Base-by-base conservation (phyloP, 2,329 filamentous ascomycete genomes). In the Colletotrichum lindemuthianum region DNA sequence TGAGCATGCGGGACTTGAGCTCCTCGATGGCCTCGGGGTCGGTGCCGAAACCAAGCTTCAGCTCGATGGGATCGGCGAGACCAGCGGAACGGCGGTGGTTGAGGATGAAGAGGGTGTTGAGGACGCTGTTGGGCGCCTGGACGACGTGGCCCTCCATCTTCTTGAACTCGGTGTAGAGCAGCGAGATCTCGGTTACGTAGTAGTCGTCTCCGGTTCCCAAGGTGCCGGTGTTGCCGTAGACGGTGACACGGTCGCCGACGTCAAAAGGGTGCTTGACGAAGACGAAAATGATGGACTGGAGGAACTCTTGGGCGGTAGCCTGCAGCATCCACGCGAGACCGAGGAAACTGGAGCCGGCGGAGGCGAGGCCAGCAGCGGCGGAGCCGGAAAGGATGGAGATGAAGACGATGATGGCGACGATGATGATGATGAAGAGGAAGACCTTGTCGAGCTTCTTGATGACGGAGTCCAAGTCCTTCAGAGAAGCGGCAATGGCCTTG, bases 201-300 rank as follows among this genome's bases (percentile, higher is more conserved):
- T 97, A 98, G 72, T 97, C 95, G 71, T 97, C 95, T 49, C 94
- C 94, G 40, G 85, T 87, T 73, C 93, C 84, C 13, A 84, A 75
- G n/a, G 89, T 85, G 66, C 95, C 95, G 0, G 93, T 93, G 71
- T 93, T 96, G 58, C 94, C 94, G 72, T 97, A 97, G 16, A 98
- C 87, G 1, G 91, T 92, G 7, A 98, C 92, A 71, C 95, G 90
- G 75, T 98, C 95, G 58, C 95, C 95, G 4, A 97, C 94, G 76
- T 98, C 95, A 71, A 97, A 98, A 0, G 95, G 95, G 75, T 98
- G 95, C 81, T 97, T 97, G 78, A 97, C 90, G 71, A 97, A 97
- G 69, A 97, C 94, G 74, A 97, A 97, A 70, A 97, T 92, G 73
- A 95, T 88, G 9, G 93, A 97, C 78, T 97, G 93, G 2, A 97